Evolutionary conservation across 176 grass and related monocot genomes (phyloP), one percentile per base, ranked within the genome.

Genomic region (Themeda triandra): DNA sequence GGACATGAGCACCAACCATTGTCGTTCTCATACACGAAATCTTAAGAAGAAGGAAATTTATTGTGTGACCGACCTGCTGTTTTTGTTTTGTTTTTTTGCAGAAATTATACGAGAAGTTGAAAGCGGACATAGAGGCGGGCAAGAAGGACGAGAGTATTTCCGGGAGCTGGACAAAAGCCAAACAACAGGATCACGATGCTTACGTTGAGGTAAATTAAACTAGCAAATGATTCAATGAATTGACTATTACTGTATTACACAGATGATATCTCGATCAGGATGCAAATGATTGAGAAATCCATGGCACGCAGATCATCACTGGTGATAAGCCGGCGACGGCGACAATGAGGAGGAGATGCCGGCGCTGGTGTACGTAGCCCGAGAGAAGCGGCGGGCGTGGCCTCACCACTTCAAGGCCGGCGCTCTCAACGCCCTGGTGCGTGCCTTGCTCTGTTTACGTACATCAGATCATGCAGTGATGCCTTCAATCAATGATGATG

Each of bases 341-440:
- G 51, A 69, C 10, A 24, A 67, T 6, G 70, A 87, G 19, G 33
- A 33, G 4, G 75, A 25, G 4, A 60, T 87, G 45, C 86, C 92
- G 17, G 29, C 30, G 80, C 45, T 91, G 75, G 80, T 91, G 18
- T 93, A 93, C 41, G 75, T 97, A 49, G 69, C 91, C 23, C 87
- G 94, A 18, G 91, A 93, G 83, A 97, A 97, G 79, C 76, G 79
- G 18, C 63, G 73, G 44, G 48, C 37, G 56, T 76, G 18, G 53
- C 14, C 75, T 68, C 91, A 97, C 85, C 85, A 84, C 66, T 97
- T 93, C 85, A 97, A 97, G 79, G 94, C 94, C 29, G 94, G 94
- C 39, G 91, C 94, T 21, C 86, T 93, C 28, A 97, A 97, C 82
- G 94, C 53, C 32, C 82, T 93, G 2, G 45, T 39, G 37, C 7